Conservation (phyloP, 73 alveolate genomes). For the Paramecium sexaurelia region DNA sequence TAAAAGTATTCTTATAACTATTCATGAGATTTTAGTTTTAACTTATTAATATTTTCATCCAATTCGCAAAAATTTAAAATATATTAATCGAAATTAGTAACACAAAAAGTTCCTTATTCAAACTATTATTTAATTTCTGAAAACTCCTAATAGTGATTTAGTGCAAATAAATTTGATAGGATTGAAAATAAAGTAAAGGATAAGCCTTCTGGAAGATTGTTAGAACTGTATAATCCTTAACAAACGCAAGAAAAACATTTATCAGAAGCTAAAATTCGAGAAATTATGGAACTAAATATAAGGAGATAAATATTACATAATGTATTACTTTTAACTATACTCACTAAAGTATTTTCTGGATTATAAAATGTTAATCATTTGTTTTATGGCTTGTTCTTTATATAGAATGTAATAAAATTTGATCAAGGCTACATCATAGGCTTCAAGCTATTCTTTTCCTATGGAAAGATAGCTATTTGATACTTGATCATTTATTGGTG, state of each 20-base stretch:
- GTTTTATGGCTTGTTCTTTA: neutral
- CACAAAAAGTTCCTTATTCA: neutral
- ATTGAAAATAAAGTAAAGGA: neutral
- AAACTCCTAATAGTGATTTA: neutral
- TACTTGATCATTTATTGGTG: neutral
- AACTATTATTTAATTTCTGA: neutral
- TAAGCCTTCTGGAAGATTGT: neutral
- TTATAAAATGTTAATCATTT: neutral
- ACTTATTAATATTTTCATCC: neutral
- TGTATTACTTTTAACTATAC: neutral
- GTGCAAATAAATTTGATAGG: neutral
- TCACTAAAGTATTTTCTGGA: neutral
- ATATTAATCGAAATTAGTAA: neutral
- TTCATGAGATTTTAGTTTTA: neutral
- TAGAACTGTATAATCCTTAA: neutral
- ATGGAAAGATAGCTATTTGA: neutral
- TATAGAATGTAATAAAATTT: neutral
- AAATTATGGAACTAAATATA: neutral
- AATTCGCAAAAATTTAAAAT: neutral
- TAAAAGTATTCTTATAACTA: neutral
- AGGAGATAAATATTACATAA: neutral
- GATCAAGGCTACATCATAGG: neutral
- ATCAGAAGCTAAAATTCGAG: neutral
- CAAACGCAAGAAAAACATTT: neutral
- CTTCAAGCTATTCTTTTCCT: neutral